Base-by-base conservation (phyloP, 352 stramenopile genomes). In the Globisporangium rhizosaccharum region DNA sequence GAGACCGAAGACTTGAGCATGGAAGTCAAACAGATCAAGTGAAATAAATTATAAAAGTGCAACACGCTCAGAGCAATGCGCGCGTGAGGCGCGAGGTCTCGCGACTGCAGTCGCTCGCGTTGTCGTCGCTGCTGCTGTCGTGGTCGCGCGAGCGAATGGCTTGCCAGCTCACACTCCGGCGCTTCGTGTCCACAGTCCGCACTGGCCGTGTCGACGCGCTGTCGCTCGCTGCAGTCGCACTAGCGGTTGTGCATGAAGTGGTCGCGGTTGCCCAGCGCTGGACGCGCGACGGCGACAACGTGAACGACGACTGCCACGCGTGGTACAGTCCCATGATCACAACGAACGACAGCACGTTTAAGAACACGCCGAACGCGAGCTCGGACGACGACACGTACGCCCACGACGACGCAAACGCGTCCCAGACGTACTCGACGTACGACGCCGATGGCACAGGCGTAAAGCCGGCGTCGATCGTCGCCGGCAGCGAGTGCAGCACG, bases 341-440 rank as follows among this genome's bases (percentile, higher is more conserved):
- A 42, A 87, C 57, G 57, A 88, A 87, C 30, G 76, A 87, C 20
- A 90, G 59, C 56, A 88, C 81, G 63, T 90, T 90, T 37, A 90
- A 51, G 44, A 87, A 68, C 41, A 90, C 72, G 30, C 75, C 78
- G 36, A 82, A 85, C 28, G 76, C 75, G 50, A 88, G 60, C 28
- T 90, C 78, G 6, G 80, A 90, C 36, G 77, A 72, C 30, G 76
- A 78, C 45, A 88, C 39, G 50, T 72, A 79, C 45, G 71, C 55
- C 77, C 75, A 87, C 61, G 67, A 73, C 26, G 72, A 71, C 17
- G 60, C 63, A 51, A 84, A 20, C 20, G 62, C 53, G 3, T 77
- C 66, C 65, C 67, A 68, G 15, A 70, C 15, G 2, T 72, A 54
- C 48, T 76, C 66, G 23, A 79, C n/a, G 1, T 73, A 14, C 11